Percentiles rank a stretch among this genome's conserved stretches.
Conservation (phyloP, 495 filamentous ascomycete species). For the Hypoxylon cercidicola region DNA sequence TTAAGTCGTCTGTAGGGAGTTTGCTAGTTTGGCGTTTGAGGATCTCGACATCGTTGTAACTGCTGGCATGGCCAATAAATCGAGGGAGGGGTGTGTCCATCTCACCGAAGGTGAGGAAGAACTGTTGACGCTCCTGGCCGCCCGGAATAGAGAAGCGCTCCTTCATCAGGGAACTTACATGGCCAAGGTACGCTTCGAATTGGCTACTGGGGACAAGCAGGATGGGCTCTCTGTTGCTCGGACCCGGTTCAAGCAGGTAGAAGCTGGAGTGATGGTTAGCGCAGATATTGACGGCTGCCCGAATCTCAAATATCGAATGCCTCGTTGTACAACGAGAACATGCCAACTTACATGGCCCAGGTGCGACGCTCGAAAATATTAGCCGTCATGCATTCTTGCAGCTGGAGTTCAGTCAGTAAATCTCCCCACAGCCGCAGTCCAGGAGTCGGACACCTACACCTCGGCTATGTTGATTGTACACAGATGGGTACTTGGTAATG, state of each 20-base stretch:
- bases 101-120: conserved; percentile 66
- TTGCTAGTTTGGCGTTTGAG: conserved; percentile 30
- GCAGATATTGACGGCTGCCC: not conserved
- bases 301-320: not conserved
- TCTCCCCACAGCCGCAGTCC: no score
- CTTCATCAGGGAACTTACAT: conserved; percentile 65
- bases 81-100: conserved; percentile 68
- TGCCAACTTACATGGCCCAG: conserved; percentile 79
- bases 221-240: conserved; percentile 58
- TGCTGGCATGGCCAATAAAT: conserved; percentile 68
- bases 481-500: not conserved
- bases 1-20: conserved; percentile 26
- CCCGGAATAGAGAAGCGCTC: conserved; percentile 62
- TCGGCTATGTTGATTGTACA: conserved; percentile 50
- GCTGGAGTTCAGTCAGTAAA: conserved; percentile 35
- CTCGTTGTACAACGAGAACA: not conserved
- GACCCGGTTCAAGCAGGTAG: conserved; percentile 67
- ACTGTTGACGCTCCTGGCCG: conserved; percentile 55
- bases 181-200: conserved; percentile 65
- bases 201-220: conserved; percentile 73
- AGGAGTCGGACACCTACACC: conserved; percentile 53
- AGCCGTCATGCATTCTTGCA: conserved; percentile 64
- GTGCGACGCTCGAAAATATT: conserved; percentile 64
- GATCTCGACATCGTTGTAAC: conserved; percentile 42
- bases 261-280: conserved; percentile 61